phyloP scores from a whole-genome alignment of 73 alveolate species.

The Blepharisma stoltei region DNA sequence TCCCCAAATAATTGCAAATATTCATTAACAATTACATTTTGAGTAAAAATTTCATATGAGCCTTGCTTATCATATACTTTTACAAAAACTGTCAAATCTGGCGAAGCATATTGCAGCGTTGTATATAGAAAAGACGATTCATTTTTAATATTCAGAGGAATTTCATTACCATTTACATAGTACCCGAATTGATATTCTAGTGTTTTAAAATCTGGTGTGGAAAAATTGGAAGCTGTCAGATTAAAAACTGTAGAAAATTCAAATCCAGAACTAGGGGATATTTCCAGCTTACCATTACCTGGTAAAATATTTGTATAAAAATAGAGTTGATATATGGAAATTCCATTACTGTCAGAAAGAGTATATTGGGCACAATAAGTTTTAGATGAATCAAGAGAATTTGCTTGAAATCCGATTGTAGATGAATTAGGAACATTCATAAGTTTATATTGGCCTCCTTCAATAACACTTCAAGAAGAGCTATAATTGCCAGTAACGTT shows the following conservation, averaged over 20 bases:
- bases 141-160: background rate
- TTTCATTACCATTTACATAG: background rate
- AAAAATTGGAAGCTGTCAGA: background rate
- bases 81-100: background rate
- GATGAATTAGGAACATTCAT: background rate
- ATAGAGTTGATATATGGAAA: background rate
- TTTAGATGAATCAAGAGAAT: background rate
- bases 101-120: background rate
- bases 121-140: background rate
- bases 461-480: background rate
- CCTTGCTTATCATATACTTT: slow-evolving; percentile 16
- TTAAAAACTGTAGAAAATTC: background rate
- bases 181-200: slow-evolving; percentile 25
- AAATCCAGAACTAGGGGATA: background rate
- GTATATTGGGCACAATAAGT: background rate
- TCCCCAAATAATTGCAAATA: too few relatives aligned
- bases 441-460: background rate
- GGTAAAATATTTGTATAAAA: background rate
- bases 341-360: background rate
- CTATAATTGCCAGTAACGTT: background rate
- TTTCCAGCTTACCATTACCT: background rate
- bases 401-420: background rate
- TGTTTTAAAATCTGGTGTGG: background rate
- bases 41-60: background rate
- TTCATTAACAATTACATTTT: too few relatives aligned